Percentiles rank a stretch among this genome's conserved stretches.
Evolutionary conservation across 139 green algal species (phyloP).

Genomic region (Micractinium sp.): DNA sequence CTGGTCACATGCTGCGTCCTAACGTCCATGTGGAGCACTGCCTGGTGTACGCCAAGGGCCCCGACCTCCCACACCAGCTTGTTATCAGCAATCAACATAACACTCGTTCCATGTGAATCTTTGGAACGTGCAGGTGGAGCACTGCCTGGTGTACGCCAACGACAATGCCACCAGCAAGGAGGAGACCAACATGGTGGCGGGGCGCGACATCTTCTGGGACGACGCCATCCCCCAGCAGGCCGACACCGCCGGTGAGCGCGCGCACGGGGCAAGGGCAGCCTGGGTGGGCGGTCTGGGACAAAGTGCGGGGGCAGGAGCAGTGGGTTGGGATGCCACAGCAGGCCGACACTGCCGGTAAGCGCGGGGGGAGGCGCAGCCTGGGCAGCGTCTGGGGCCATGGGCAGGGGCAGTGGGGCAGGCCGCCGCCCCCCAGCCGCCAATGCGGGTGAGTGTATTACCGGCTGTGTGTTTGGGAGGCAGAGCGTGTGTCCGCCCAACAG

Average conservation of each 20-base stretch:
- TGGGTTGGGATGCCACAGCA: too few relatives aligned
- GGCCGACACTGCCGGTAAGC: too few relatives aligned
- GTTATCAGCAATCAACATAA: background rate
- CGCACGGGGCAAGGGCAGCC: background rate
- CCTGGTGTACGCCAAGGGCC: constrained; percentile 81
- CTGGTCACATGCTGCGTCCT: background rate
- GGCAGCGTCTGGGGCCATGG: too few relatives aligned
- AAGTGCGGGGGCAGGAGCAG: too few relatives aligned
- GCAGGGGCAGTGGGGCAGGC: too few relatives aligned
- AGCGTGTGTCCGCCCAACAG: too few relatives aligned
- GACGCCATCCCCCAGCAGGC: constrained; percentile 72
- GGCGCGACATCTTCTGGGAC: constrained; percentile 86
- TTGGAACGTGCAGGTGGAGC: constrained; percentile 40
- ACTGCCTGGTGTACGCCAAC: constrained; percentile 85
- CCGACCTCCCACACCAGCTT: constrained; percentile 24
- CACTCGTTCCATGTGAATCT: background rate
- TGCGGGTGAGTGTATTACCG: too few relatives aligned
- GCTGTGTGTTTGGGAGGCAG: too few relatives aligned
- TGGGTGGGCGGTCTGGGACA: too few relatives aligned
- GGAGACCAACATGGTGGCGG: constrained; percentile 54
- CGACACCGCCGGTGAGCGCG: constrained; percentile 27
- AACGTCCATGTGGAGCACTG: constrained; percentile 53
- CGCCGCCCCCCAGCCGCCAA: too few relatives aligned
- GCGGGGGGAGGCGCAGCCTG: too few relatives aligned
- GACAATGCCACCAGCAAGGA: constrained; percentile 55